Conservation (phyloP, 2,329 filamentous ascomycete genomes). For the Nannizziopsis barbatae region DNA sequence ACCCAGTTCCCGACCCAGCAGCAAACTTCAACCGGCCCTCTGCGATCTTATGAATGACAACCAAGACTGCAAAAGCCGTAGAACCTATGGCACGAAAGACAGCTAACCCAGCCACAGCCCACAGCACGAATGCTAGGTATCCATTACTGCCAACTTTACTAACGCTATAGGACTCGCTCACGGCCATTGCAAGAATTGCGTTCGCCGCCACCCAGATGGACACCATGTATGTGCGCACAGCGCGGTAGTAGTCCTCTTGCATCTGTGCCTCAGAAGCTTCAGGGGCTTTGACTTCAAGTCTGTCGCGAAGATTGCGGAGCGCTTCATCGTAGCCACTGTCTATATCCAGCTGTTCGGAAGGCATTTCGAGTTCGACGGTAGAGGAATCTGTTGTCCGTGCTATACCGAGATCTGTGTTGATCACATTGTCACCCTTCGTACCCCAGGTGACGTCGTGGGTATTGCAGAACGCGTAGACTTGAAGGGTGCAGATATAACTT, state of each 20-base stretch:
- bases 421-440: constrained; percentile 94
- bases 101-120: constrained; percentile 76
- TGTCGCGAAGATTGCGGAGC: constrained; percentile 85
- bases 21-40: constrained; percentile 65
- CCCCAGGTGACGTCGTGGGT: constrained; percentile 98
- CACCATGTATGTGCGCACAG: constrained; percentile 96
- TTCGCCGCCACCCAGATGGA: constrained; percentile 89
- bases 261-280: constrained; percentile 62
- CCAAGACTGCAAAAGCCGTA: constrained; percentile 71
- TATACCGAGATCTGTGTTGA: constrained; percentile 81
- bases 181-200: constrained; percentile 82
- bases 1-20: constrained; percentile 19
- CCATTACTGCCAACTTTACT: constrained; percentile 66
- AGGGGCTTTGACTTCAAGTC: constrained; percentile 63
- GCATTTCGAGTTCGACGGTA: constrained; percentile 93
- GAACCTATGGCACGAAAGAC: constrained; percentile 78
- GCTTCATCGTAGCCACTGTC: constrained; percentile 96
- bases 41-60: constrained; percentile 69
- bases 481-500: constrained; percentile 88
- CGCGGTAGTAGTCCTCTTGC: constrained; percentile 98
- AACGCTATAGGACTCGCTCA: constrained; percentile 71
- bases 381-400: constrained; percentile 65
- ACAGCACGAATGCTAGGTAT: constrained; percentile 87
- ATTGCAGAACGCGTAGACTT: constrained; percentile 98
- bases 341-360: constrained; percentile 93